These are phyloP conservation scores for Globisporangium yorkense DNA, from an alignment of 352 stramenopile species.

Conservation along the genomic window DNA sequence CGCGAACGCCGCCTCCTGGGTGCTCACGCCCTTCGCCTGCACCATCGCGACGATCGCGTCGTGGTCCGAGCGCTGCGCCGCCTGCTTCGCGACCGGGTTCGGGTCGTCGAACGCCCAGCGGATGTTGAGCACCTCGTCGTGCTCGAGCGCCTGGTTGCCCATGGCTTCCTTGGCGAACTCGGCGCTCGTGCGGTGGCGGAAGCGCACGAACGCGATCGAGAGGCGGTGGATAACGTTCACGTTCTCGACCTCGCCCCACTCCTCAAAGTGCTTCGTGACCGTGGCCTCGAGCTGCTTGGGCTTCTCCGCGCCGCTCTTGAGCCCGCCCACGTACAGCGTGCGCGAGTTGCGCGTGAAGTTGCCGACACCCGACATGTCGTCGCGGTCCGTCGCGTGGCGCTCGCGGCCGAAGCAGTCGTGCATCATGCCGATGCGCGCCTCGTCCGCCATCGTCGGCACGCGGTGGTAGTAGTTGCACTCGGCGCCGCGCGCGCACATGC, in stretches of 20 bases:
- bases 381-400: conserved; percentile 85
- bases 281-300: conserved; percentile 51
- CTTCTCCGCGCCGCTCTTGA: conserved; percentile 55
- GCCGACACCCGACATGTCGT: conserved; percentile 91
- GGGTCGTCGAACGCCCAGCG: conserved; percentile 92
- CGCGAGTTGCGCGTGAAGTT: conserved; percentile 89
- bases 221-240: conserved; percentile 92
- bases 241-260: conserved; percentile 93
- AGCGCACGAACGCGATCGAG: conserved; percentile 89
- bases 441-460: conserved; percentile 69
- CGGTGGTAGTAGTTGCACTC: conserved; percentile 93
- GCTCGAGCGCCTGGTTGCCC: conserved; percentile 84
- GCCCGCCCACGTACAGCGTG: conserved; percentile 88
- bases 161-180: conserved; percentile 89
- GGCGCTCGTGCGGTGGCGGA: conserved; percentile 67
- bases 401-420: conserved; percentile 92
- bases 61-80: conserved; percentile 76
- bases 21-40: conserved; percentile 55
- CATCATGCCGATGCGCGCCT: conserved; percentile 79
- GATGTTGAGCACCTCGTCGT: conserved; percentile 89
- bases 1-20: conserved; percentile 59
- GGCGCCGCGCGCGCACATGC: conserved; percentile 82
- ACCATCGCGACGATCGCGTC: conserved; percentile 88
- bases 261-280: conserved; percentile 85
- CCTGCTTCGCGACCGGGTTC: conserved; percentile 90